Evolutionary conservation across 805 yeast species (phyloP), one percentile per base, ranked within the genome.

Genomic region (Blastobotrys americana): DNA sequence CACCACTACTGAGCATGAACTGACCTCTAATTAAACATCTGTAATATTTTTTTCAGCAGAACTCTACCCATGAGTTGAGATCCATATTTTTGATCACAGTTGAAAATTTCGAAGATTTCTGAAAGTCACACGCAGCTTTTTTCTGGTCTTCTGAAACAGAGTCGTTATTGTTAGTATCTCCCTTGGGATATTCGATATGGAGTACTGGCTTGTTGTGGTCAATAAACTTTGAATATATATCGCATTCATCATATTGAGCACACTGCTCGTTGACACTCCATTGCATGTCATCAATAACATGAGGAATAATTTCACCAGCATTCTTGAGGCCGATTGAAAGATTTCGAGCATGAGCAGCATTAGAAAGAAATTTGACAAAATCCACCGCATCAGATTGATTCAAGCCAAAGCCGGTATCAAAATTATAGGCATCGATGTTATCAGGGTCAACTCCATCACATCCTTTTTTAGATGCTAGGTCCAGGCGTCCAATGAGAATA

Each of bases 391-490:
- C 61, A 2, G 44, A 16, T 34, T 56, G 39, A 4, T 58, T 55
- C 37, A 61, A 44, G n/a, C 43, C 41, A n/a, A 61, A 46, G 5
- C 66, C 66, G 31, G 47, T 61, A 37, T 53, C 55, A 45, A 60
- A 58, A 23, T 53, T 58, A 45, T 60, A 61, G 3, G 59, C 65
- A 41, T 61, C 64, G 1, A 60, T 33, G 38, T 60, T 58, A 40
- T 60, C 63, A 3, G 65, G 65, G 43, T 61, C 66, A 5, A 61
- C 45, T 8, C 56, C 65, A 42, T 61, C 65, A 45, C 65, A 61
- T 8, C 43, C 43, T 40, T 58, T 59, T 19, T 37, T 34, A 17
- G 25, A 28, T 3, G 64, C 65, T 25, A 50, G 6, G 15, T 55
- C 41, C 18, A 61, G 47, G 18, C 65, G 41, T 8, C 41, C 8